A percentile compares a stretch with the other conserved stretches of the same genome.
Evolutionary conservation across 2,329 filamentous ascomycete genomes (phyloP).

Genomic region (Colletotrichum graminicola): DNA sequence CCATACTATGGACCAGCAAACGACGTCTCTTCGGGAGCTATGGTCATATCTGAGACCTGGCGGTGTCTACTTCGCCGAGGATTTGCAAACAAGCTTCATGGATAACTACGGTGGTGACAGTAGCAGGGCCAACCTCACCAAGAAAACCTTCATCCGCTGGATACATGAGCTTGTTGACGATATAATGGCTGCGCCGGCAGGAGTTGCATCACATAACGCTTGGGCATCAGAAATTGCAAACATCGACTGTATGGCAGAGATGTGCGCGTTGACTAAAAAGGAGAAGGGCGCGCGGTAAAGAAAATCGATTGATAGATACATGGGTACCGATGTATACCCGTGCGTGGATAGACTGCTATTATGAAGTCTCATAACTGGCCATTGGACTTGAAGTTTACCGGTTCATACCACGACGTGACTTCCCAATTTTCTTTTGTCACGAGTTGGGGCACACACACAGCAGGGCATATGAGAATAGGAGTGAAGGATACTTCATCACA

Average conservation of each 20-base stretch:
- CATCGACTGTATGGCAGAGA: background rate
- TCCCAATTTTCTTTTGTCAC: too few species aligned
- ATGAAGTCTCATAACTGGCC: background rate
- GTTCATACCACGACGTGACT: background rate
- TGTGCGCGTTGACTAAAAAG: background rate
- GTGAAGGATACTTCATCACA: too few species aligned
- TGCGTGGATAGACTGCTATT: background rate
- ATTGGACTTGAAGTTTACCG: background rate
- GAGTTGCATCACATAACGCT: background rate
- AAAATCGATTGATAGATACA: background rate
- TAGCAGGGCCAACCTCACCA: background rate
- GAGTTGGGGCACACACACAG: too few species aligned
- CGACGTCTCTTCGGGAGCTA: background rate
- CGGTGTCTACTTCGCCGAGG: background rate
- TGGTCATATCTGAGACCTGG: background rate
- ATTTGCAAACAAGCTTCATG: background rate
- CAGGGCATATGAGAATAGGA: too few species aligned
- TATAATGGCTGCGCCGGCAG: background rate
- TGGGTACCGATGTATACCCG: background rate
- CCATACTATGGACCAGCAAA: background rate
- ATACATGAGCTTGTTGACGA: slow-evolving; percentile 1
- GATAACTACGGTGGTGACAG: background rate
- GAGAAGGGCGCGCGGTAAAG: background rate
- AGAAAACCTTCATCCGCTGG: background rate
- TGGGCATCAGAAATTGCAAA: background rate